Evolutionary conservation across 2,329 filamentous ascomycete genomes (phyloP).

Genomic region (Blumeria graminis): DNA sequence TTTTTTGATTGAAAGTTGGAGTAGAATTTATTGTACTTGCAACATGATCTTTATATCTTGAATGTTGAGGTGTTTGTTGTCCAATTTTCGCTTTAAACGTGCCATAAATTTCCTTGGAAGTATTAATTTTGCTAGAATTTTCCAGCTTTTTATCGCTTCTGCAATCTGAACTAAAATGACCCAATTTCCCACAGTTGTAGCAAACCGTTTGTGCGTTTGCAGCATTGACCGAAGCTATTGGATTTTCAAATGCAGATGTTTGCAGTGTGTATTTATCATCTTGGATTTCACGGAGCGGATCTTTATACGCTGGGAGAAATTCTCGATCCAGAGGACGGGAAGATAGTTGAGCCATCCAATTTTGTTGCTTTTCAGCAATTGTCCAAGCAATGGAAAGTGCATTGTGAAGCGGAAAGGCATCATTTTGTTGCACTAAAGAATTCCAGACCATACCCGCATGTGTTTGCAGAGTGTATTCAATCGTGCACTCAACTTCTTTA

Average conservation of each 20-base stretch:
- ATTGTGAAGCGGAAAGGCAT: neutral
- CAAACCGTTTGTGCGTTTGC: neutral
- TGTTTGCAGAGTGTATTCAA: slow-evolving; percentile 1
- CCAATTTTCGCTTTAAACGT: neutral
- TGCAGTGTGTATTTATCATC: neutral
- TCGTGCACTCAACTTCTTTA: neutral
- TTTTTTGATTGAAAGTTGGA: neutral
- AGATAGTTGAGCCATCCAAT: neutral
- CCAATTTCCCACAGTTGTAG: neutral
- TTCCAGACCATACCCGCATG: neutral
- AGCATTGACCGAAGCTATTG: neutral
- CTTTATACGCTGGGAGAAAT: neutral
- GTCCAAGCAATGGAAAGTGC: neutral
- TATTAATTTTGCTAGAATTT: neutral
- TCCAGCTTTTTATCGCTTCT: neutral
- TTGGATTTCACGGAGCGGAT: neutral
- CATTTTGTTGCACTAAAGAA: neutral
- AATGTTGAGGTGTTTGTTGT: neutral
- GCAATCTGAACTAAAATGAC: neutral
- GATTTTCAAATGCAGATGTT: neutral
- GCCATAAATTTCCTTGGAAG: neutral
- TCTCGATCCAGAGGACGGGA: neutral
- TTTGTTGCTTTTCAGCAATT: neutral
- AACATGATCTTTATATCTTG: neutral
- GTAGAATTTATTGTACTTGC: neutral